A percentile compares a stretch with the other conserved stretches of the same genome.
Evolutionary conservation across 1,139 yeast species (phyloP).

Genomic region (Pichia cactophila): DNA sequence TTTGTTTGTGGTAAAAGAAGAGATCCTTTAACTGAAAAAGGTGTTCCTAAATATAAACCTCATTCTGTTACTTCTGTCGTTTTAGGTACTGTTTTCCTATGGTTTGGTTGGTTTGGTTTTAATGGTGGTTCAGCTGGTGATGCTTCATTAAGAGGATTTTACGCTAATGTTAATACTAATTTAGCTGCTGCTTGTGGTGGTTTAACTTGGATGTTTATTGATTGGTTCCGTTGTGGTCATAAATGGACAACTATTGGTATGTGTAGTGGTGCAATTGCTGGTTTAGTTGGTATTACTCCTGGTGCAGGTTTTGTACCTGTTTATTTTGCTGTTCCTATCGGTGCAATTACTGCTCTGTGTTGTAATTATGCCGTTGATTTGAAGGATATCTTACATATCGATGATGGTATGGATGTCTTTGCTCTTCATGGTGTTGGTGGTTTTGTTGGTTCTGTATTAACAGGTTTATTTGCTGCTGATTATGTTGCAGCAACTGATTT

Average conservation of each 20-base stretch:
- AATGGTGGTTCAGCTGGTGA: slow-evolving; percentile 97
- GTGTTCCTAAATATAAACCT: slow-evolving; percentile 83
- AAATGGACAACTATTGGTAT: slow-evolving; percentile 94
- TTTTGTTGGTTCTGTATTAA: slow-evolving; percentile 69
- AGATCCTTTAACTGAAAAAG: slow-evolving; percentile 64
- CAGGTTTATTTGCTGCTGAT: slow-evolving; percentile 92
- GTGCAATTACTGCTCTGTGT: slow-evolving; percentile 67
- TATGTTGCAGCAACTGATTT: slow-evolving; percentile 76
- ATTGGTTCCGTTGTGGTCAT: slow-evolving; percentile 79
- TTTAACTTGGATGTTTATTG: slow-evolving; percentile 87
- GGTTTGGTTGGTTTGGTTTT: slow-evolving; percentile 99
- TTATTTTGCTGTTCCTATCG: slow-evolving; percentile 79
- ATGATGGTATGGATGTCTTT: slow-evolving; percentile 93
- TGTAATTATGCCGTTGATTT: slow-evolving; percentile 83
- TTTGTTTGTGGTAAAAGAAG: slow-evolving; percentile 85
- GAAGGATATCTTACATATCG: slow-evolving; percentile 65
- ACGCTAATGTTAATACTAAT: slow-evolving; percentile 87
- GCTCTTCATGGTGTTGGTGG: slow-evolving; percentile 96
- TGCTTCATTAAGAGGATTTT: slow-evolving; percentile 85
- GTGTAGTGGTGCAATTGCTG: slow-evolving; percentile 91
- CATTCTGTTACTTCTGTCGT: slow-evolving; percentile 85
- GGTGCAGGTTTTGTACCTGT: slow-evolving; percentile 95
- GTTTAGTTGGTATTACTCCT: slow-evolving; percentile 93
- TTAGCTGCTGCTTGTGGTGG: slow-evolving; percentile 91
- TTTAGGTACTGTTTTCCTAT: slow-evolving; percentile 86